phyloP scores from a whole-genome alignment of 2,329 filamentous ascomycete species.

The Scedosporium apiospermum region DNA sequence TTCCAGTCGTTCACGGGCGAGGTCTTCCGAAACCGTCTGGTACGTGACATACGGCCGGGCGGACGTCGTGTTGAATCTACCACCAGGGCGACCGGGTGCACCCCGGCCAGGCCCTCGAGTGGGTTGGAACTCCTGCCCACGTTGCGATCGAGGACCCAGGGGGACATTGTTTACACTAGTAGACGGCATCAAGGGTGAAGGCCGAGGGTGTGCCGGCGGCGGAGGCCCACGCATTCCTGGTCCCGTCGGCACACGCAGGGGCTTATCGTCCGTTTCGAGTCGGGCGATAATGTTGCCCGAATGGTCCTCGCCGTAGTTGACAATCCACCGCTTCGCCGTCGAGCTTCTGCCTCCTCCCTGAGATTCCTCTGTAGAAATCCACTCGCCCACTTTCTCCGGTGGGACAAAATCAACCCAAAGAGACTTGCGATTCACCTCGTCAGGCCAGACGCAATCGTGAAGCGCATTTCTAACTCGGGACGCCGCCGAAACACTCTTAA shows the following conservation, averaged over 20 bases:
- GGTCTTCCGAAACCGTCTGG: constrained; percentile 51
- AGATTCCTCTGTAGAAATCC: constrained; percentile 61
- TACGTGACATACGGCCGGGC: constrained; percentile 33
- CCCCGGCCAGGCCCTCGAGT: constrained; percentile 7
- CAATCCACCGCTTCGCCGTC: constrained; percentile 52
- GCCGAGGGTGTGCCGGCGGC: constrained; percentile 11
- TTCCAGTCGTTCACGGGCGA: constrained; percentile 57
- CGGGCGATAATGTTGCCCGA: constrained; percentile 45
- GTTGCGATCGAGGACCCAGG: constrained; percentile 23
- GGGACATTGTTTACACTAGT: constrained; percentile 24
- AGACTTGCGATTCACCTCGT: constrained; percentile 73
- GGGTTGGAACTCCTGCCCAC: constrained; percentile 9
- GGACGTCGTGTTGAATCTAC: constrained; percentile 21
- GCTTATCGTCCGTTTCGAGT: constrained; percentile 26
- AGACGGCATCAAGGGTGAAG: constrained; percentile 11
- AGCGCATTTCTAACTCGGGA: constrained; percentile 65
- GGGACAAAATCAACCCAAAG: constrained; percentile 89
- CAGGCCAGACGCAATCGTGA: constrained; percentile 76
- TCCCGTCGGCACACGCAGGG: constrained; percentile 2
- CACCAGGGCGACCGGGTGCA: neutral
- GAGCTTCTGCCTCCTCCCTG: constrained; percentile 30
- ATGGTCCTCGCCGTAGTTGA: constrained; percentile 54
- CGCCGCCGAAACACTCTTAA: constrained; percentile 60
- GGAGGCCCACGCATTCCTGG: constrained; percentile 8
- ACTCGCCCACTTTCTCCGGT: constrained; percentile 58